Evolutionary conservation across 192 early-diverging fungal genomes (phyloP), one percentile per base, ranked within the genome.

Genomic region (Coemansia guatemalensis): DNA sequence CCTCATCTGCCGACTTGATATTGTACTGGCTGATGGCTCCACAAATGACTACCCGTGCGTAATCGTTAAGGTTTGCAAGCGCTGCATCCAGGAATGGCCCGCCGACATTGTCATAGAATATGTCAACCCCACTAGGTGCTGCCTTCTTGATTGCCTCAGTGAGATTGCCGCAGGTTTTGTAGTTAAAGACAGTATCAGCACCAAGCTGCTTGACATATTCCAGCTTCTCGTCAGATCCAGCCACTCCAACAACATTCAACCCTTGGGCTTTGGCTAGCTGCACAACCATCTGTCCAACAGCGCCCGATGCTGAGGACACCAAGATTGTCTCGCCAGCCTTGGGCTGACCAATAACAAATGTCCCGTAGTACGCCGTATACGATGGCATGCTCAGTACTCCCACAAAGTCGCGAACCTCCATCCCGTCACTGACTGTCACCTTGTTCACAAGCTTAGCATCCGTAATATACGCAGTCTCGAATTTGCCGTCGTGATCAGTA

Each of bases 141-240:
- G 75, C 66, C 73, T 86, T 66, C 33, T 54, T 71, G n/a, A 95
- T 84, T 21, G 81, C 83, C 0, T 62, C 71, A 1, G 65, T 51
- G 8, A 68, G 60, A 39, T 69, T 62, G 14, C 76, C 82, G 21
- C 77, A 83, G 11, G 84, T 92, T 77, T 94, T 96, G 88, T 96
- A 96, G 85, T 96, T 96, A 83, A 96, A 90, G 7, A 85, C 94
- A 8, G 81, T 89, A 68, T 96, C 92, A 22, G 89, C 90, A 3
- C 88, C 88, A 33, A 88, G 60, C 35, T 84, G 81, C 50, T 82
- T 82, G 11, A 95, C 83, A 66, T 83, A 87, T 5, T 71, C 83
- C 20, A 90, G 85, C 74, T 97, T 97, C 7, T 92, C 90, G 64
- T 94, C 91, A 4, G 85, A 82, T 12, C 92, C 91, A 18, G 92